Conservation (phyloP, 2,329 filamentous ascomycete species). For the Pestalotiopsis sp. region DNA sequence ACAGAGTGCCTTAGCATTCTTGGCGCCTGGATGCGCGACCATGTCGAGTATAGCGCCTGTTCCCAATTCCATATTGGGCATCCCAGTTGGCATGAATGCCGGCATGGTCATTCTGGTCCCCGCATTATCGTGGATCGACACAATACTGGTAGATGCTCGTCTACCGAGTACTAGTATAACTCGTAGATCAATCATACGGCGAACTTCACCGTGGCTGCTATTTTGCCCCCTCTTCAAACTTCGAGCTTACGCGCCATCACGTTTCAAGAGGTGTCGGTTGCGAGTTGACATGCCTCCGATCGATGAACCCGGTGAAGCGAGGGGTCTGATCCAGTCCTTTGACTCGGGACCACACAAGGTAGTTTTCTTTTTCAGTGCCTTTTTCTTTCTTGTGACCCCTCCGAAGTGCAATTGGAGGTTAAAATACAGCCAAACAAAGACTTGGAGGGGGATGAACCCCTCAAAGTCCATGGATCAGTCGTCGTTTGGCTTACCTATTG, state of each 20-base stretch:
- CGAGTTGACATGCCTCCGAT: neutral
- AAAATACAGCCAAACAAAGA: neutral
- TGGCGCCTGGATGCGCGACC: neutral
- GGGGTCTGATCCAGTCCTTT: neutral
- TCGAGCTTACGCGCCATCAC: conserved; percentile 2
- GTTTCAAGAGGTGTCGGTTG: neutral
- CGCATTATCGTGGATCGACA: neutral
- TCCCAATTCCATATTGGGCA: too few species aligned
- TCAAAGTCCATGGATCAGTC: too few species aligned
- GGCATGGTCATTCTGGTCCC: neutral
- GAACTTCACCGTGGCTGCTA: neutral
- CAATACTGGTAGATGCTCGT: neutral
- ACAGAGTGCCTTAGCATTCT: neutral
- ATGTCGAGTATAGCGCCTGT: neutral
- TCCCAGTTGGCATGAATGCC: neutral
- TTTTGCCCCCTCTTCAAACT: neutral
- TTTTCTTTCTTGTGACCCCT: neutral
- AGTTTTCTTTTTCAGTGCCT: neutral
- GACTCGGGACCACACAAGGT: neutral
- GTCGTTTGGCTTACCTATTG: too few species aligned
- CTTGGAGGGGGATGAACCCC: too few species aligned
- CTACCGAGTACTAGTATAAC: neutral
- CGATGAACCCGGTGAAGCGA: neutral
- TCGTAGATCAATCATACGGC: too few species aligned
- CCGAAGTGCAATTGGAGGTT: neutral